These are phyloP conservation scores for Onygenales sp. DNA, from an alignment of 2,329 filamentous ascomycete species.

Conservation along the genomic window DNA sequence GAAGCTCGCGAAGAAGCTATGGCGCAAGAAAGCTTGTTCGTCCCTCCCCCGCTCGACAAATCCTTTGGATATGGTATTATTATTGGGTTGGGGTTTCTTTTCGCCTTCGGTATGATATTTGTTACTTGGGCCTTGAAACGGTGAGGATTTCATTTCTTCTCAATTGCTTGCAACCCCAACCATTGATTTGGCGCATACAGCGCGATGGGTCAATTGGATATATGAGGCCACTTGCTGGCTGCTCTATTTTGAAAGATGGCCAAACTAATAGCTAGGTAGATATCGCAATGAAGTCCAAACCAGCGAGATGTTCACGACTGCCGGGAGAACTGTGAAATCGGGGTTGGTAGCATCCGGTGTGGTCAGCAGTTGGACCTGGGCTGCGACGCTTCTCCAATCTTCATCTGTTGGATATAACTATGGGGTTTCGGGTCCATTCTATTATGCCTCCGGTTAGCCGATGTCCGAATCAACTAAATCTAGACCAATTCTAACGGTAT, in stretches of 20 bases:
- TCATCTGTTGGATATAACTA: conserved; percentile 77
- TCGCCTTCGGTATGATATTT: conserved; percentile 65
- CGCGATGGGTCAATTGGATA: too few species aligned
- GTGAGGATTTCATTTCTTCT: conserved; percentile 20
- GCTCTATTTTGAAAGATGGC: background rate
- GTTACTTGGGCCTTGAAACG: conserved; percentile 62
- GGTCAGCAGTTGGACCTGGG: conserved; percentile 93
- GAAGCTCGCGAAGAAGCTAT: conserved; percentile 6
- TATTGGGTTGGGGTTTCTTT: conserved; percentile 62
- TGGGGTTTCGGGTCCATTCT: conserved; percentile 58
- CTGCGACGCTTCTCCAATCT: conserved; percentile 69
- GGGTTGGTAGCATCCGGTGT: conserved; percentile 81
- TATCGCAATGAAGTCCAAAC: conserved; percentile 71
- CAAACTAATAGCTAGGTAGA: conserved; percentile 19
- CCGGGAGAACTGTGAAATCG: conserved; percentile 78
- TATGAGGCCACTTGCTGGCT: background rate
- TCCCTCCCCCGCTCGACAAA: conserved; percentile 36
- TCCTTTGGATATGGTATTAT: conserved; percentile 71
- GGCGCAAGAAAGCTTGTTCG: conserved; percentile 18
- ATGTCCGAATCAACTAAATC: conserved; percentile 14
- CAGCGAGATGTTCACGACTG: conserved; percentile 86
- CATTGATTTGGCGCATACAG: too few species aligned
- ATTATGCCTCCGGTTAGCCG: conserved; percentile 51
- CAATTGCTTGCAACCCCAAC: background rate
- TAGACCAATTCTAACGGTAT: background rate